Evolutionary conservation across 805 yeast species (phyloP), one percentile per base, ranked within the genome.

Genomic region (Kockiozyma suomiensis): DNA sequence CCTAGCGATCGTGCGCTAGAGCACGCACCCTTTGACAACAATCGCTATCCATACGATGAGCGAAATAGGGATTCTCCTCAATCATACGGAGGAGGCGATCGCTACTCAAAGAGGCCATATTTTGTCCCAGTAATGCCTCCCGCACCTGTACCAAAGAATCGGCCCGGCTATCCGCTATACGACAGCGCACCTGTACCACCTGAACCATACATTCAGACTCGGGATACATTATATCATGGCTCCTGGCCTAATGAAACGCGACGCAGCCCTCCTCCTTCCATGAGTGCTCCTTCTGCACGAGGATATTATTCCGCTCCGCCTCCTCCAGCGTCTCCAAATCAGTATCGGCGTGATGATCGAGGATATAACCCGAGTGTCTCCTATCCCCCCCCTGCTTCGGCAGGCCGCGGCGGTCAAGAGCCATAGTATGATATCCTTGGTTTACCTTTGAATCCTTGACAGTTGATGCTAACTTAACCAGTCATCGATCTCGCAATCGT

Each of bases 151-250:
- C 50, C 59, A 4, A 32, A 46, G 7, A 50, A 49, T 19, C 43
- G 50, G 4, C 58, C 58, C 6, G 52, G 43, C 17, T 51, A 48
- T 28, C 47, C 45, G 6, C 30, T 42, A 5, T 59, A 59, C 32
- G 59, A 50, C 30, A 37, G 33, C 17, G 52, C 38, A 4, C 41
- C 57, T 5, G 33, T 28, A 7, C 61, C 64, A 25, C 59, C 63
- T 12, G 63, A 59, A 19, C 63, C 63, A 4, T 59, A 59, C 33
- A 10, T 59, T 3, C 63, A 57, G n/a, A 8, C 56, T 35, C 46
- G 59, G n/a, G 62, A 59, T 8, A 26, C 55, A 7, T 54, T 21
- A 25, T 40, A 26, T 32, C 43, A 38, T 15, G 13, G 41, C 10
- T 43, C 30, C 41, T 50, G 42, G 35, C 17, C 54, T 7, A 30